phyloP scores from a whole-genome alignment of 768 basidiomycete genomes.

The Agaricus blazei region DNA sequence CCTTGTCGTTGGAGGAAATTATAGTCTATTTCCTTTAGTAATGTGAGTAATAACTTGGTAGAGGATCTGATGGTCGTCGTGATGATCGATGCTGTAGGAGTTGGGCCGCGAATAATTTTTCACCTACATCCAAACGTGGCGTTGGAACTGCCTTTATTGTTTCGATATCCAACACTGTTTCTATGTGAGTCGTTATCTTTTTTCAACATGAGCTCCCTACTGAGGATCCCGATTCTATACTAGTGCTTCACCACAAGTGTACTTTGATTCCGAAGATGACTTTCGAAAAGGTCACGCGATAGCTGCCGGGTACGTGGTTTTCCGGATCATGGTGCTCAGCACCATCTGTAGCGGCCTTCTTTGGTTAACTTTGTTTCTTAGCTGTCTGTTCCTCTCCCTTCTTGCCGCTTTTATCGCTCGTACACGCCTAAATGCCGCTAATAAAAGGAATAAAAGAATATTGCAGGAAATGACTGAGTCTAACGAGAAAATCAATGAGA shows the following conservation, averaged over 20 bases:
- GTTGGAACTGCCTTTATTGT: constrained; percentile 59
- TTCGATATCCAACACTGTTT: constrained; percentile 53
- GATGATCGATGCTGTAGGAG: constrained; percentile 30
- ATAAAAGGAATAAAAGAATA: constrained; percentile 30
- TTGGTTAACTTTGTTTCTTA: constrained; percentile 13
- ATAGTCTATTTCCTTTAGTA: constrained; percentile 51
- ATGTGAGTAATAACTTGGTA: constrained; percentile 34
- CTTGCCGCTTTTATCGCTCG: constrained; percentile 37
- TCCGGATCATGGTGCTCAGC: too few species aligned
- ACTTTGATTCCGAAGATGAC: constrained; percentile 45
- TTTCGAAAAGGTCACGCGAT: constrained; percentile 54
- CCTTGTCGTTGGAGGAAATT: constrained; percentile 50
- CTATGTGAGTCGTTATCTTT: constrained; percentile 43
- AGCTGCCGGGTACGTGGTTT: constrained; percentile 39
- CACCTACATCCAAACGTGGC: constrained; percentile 55
- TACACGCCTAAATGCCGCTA: constrained; percentile 36
- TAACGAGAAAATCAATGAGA: constrained; percentile 25
- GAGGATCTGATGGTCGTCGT: neutral
- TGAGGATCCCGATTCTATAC: neutral
- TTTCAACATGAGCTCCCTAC: neutral
- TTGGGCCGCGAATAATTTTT: constrained; percentile 56
- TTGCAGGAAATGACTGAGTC: constrained; percentile 5
- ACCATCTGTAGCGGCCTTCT: neutral
- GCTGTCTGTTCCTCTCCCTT: constrained; percentile 41
- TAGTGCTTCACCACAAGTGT: constrained; percentile 53